phyloP scores from a whole-genome alignment of 78 protist species.

The Monosiga brevicollis region DNA sequence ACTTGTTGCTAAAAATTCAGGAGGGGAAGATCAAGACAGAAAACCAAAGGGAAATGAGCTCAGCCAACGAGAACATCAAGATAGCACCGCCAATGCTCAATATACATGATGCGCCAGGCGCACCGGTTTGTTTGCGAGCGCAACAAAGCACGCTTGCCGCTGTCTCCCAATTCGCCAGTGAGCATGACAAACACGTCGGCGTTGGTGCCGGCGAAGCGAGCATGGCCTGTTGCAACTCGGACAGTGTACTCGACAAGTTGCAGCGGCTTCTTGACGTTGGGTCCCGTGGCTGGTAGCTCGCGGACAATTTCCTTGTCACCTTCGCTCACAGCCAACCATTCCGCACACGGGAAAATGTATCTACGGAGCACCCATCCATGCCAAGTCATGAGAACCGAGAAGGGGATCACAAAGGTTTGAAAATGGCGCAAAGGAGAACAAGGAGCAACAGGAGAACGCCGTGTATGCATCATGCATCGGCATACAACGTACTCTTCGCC shows the following conservation, averaged over 20 bases:
- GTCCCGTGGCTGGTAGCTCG: background rate
- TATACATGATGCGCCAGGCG: too few species aligned
- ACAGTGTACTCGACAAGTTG: background rate
- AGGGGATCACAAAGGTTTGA: too few species aligned
- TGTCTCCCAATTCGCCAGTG: background rate
- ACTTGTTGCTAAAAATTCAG: background rate
- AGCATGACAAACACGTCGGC: constrained; percentile 3
- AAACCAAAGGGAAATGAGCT: too few species aligned
- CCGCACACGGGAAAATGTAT: background rate
- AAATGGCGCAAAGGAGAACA: too few species aligned
- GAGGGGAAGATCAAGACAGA: background rate
- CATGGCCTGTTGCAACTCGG: background rate
- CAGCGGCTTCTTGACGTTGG: background rate
- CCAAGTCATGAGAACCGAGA: too few species aligned
- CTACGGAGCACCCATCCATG: too few species aligned
- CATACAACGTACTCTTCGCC: too few species aligned
- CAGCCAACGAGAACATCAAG: too few species aligned
- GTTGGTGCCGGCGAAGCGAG: constrained; percentile 7
- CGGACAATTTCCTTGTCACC: constrained; percentile 13
- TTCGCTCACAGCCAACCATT: constrained; percentile 8
- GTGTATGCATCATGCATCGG: too few species aligned
- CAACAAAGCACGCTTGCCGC: background rate
- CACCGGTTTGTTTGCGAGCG: background rate
- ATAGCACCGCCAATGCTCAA: too few species aligned
- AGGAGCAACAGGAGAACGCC: too few species aligned